Base-by-base conservation (phyloP, 352 stramenopile species). In the Blastocystis sp. region DNA sequence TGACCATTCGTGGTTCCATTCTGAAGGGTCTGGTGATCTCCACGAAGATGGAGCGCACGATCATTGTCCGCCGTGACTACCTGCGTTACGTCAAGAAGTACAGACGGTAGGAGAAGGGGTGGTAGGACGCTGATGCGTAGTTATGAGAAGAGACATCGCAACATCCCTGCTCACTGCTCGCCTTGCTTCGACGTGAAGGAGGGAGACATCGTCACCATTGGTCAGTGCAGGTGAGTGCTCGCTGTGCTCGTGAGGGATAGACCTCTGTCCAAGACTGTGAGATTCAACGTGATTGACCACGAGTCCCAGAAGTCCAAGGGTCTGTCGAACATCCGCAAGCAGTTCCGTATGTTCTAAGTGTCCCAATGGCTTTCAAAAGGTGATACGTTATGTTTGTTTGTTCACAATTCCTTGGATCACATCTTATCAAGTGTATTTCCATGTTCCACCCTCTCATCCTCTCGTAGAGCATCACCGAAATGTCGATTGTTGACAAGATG, bases 91-190 rank as follows among this genome's bases (percentile, higher is more conserved):
- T 98, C 87, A 92, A 91, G 89, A 99, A 99, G 93, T 99, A 99
- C 94, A 94, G 94, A 87, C 94, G 59, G 59, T 69, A 69, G 38
- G 38, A 0, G 38, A 34, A 34, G 14, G 38, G 16, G 38, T 69
- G 0, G n/a, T n/a, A n/a, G n/a, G 29, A 69, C 24, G 16, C 48
- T 56, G 48, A 63, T 76, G 16, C 24, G 59, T 54, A 69, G 93
- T 95, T 99, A 97, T 90, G 95, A 98, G 91, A 99, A 99, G 92
- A 93, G 95, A 89, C 96, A 99, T 94, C 98, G 96, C 90, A 99
- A 98, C 92, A 94, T 98, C 86, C 92, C 95, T 46, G 95, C 95
- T 86, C 96, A 99, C 92, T 93, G 95, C 90, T 97, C 93, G 88
- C 96, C 96, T 61, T 56, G 48, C 81, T 98, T 98, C 91, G 93